Evolutionary conservation across 371 early-diverging fungal species (phyloP), one percentile per base, ranked within the genome.

Genomic region (Batkoa obscura): DNA sequence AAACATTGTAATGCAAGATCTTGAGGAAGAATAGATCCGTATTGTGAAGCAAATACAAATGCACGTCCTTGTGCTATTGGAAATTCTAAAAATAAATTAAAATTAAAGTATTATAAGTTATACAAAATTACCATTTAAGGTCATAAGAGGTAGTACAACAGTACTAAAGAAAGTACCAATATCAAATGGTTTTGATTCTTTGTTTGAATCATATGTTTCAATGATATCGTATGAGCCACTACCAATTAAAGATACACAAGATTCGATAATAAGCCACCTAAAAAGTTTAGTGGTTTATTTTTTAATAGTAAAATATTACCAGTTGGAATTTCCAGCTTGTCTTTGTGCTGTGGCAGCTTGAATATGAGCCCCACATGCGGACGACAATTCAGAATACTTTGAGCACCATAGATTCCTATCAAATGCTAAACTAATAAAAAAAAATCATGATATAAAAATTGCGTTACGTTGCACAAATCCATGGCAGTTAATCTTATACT

Each of bases 221-320:
- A 80, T 61, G 10, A 62, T 68, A 3, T 78, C 73, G n/a, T 73
- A 63, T 35, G 86, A 58, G 23, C 79, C 79, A 15, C 69, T 72
- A 5, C 81, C 69, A 1, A 74, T 61, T 50, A 75, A 66, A 12
- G 88, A 89, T 17, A 88, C 72, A 23, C 81, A 75, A 1, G 89
- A 80, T 60, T 92, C 91, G 56, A 86, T 83, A 36, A 79, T 74
- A 58, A 84, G 85, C 89, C 90, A 90, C 81, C 80, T 76, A 59
- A 43, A 57, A 50, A 34, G 31, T 15, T 43, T 8, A 9, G 4
- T 51, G 2, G 33, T 36, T 62, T 58, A 43, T 58, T 59, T n/a
- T 10, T 47, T 9, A 15, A 12, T 8, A 45, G 33, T 30, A 9
- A 31, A 33, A 12, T 12, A 50, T 38, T 63, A 71, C 83, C 83